phyloP scores from a whole-genome alignment of 352 stramenopile species.

The Globisporangium splendens region DNA sequence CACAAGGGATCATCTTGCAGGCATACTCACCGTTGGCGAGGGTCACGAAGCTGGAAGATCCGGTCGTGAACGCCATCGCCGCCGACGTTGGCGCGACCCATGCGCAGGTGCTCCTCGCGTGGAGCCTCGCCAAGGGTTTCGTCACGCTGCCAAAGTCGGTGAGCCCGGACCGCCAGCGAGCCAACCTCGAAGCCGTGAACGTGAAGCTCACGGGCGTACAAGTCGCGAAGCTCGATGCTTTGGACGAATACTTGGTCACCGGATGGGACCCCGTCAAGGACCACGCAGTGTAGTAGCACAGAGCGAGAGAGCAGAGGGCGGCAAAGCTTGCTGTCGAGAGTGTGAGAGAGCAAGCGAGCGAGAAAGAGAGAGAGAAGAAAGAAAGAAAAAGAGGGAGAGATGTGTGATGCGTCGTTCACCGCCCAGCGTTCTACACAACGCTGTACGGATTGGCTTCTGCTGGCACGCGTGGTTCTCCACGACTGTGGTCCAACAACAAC shows the following conservation, averaged over 20 bases:
- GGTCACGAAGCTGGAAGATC: slow-evolving; percentile 15
- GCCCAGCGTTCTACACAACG: no score
- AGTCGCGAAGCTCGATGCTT: slow-evolving; percentile 26
- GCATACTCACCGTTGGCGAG: slow-evolving; percentile 46
- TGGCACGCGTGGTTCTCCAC: no score
- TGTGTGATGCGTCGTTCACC: no score
- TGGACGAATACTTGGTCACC: slow-evolving; percentile 42
- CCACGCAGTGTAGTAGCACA: slow-evolving; percentile 24
- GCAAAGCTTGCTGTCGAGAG: no score
- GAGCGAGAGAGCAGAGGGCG: no score
- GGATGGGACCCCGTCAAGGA: slow-evolving; percentile 49
- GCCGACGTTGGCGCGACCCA: slow-evolving; percentile 21
- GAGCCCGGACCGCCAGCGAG: slow-evolving; percentile 29
- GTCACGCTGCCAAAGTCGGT: slow-evolving; percentile 69
- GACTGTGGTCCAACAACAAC: no score
- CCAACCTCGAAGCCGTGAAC: slow-evolving; percentile 43
- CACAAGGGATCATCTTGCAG: slow-evolving; percentile 37
- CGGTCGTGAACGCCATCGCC: slow-evolving; percentile 31
- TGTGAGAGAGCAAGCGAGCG: no score
- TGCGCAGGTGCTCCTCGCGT: slow-evolving; percentile 56
- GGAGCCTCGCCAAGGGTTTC: slow-evolving; percentile 51
- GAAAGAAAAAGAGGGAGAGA: no score
- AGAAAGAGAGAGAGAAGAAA: no score
- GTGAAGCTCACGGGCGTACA: slow-evolving; percentile 32
- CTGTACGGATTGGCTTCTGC: no score